Evolutionary conservation across 495 filamentous ascomycete genomes (phyloP), one percentile per base, ranked within the genome.

Genomic region (Aspergillus sparsus): DNA sequence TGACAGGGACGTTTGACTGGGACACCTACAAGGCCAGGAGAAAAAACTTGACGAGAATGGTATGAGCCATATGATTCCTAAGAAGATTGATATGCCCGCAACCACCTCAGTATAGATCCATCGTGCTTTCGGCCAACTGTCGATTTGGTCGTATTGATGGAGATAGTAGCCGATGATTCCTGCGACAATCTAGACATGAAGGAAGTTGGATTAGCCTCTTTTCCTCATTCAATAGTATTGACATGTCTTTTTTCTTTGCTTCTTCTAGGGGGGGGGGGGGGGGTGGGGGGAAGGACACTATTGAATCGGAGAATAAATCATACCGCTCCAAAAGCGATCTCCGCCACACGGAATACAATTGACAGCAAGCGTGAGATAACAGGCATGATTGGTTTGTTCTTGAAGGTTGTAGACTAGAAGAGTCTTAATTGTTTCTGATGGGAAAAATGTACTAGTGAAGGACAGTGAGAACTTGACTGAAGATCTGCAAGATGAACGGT

Each of bases 101-200:
- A 88, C 68, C 27, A 85, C 79, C 66, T 83, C 79, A 45, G 82
- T 81, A 68, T 86, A 88, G 69, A 86, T 85, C 76, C 81, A 83
- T 46, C 83, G 76, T 11, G 73, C 74, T 34, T 80, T 51, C 0
- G 74, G 69, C 71, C 78, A 80, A 49, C 69, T 59, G 49, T 74
- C 63, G 15, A 67, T 64, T 6, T 70, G 36, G 53, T 69, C 32
- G 49, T 68, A 67, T 3, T 72, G 34, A 49, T 74, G 66, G 46
- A 87, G 79, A 63, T 83, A 85, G 59, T 79, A 63, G 6, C 83
- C 83, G 55, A 84, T 75, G 35, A 86, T 71, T 56, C 84, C 84
- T 31, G 83, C 82, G 31, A 87, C 83, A 15, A 84, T 73, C 77
- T 80, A 34, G 21, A 27, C 21, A 21, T 13, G 15, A 46, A 3